Conservation (phyloP, 805 yeast species). For the Yarrowia porcina region DNA sequence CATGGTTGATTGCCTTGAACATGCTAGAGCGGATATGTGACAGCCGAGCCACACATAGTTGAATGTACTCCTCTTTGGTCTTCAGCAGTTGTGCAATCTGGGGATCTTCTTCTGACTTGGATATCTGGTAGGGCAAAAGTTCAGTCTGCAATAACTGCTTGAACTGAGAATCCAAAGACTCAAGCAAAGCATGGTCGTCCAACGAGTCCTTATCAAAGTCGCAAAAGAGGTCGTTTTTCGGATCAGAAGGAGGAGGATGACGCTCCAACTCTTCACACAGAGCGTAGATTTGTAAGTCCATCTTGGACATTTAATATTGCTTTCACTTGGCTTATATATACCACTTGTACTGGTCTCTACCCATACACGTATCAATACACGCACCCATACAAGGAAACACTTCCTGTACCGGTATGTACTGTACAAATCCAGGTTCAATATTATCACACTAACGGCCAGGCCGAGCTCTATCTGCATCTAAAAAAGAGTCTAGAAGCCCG, state of each 20-base stretch:
- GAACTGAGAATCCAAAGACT: neutral
- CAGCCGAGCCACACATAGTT: neutral
- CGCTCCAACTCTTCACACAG: neutral
- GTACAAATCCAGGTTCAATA: neutral
- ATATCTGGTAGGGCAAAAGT: neutral
- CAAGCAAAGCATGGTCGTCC: neutral
- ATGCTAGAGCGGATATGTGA: neutral
- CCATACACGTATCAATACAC: no score
- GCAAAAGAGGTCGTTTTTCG: neutral
- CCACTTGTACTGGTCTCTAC: no score
- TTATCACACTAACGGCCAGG: neutral
- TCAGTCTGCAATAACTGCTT: neutral
- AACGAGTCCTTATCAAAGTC: neutral
- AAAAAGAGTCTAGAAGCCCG: neutral
- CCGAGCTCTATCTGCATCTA: neutral
- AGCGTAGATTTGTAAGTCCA: slow-evolving; percentile 1
- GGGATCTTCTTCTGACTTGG: neutral
- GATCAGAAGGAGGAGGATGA: neutral
- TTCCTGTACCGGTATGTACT: neutral
- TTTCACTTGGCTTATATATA: neutral
- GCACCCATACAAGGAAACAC: no score
- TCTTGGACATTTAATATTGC: neutral
- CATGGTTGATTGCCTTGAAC: slow-evolving; percentile 5
- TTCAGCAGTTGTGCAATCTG: neutral
- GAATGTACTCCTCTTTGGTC: neutral